These are phyloP conservation scores for Inga leiocalycina DNA, from an alignment of 306 rosid species.

Conservation along the genomic window DNA sequence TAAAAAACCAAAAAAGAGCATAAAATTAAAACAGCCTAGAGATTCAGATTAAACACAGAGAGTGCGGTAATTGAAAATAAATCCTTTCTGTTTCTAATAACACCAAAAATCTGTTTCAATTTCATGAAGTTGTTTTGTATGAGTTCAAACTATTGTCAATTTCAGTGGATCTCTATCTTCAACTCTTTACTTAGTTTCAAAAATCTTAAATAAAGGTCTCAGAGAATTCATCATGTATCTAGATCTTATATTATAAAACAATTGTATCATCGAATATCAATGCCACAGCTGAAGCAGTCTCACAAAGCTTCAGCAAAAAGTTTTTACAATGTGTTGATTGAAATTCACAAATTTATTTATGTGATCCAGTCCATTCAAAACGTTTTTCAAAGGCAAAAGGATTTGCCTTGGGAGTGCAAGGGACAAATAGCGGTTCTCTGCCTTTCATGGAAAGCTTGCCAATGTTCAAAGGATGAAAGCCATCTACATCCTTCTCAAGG, in stretches of 20 bases:
- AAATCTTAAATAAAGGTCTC: neutral
- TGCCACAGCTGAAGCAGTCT: constrained; percentile 23
- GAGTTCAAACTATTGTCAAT: constrained; percentile 4
- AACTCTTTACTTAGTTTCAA: constrained; percentile 3
- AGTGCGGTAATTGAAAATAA: neutral
- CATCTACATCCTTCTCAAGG: constrained; percentile 92
- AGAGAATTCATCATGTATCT: constrained; percentile 20
- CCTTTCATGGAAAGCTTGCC: constrained; percentile 98
- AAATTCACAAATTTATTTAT: constrained; percentile 12
- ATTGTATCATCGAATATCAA: constrained; percentile 8
- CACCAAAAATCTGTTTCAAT: neutral
- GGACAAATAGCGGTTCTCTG: constrained; percentile 83
- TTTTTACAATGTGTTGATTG: neutral
- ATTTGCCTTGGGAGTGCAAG: constrained; percentile 91
- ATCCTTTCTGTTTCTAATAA: neutral
- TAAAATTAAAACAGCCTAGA: constrained; percentile 12
- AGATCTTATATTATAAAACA: constrained; percentile 12
- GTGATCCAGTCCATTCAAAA: constrained; percentile 12
- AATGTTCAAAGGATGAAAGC: constrained; percentile 92
- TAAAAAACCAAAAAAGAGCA: neutral
- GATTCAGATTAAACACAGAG: constrained; percentile 10
- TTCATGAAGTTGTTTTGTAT: neutral
- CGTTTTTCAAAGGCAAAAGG: neutral
- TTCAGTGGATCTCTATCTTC: constrained; percentile 5
- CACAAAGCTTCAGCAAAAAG: neutral